Evolutionary conservation across 257 asterid species (phyloP), one percentile per base, ranked within the genome.

Genomic region (Echites panduratus): DNA sequence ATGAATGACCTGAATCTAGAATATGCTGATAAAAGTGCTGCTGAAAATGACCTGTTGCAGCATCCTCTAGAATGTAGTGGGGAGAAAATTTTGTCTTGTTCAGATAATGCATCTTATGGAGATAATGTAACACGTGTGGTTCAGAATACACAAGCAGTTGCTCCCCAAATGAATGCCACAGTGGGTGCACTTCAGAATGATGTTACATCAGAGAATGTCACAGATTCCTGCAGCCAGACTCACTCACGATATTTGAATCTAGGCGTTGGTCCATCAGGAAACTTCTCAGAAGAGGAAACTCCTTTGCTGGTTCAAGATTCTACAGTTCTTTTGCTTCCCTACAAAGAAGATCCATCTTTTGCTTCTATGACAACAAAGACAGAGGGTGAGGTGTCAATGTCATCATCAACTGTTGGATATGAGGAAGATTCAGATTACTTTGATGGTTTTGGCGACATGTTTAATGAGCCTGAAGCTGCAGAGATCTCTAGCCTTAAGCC

Each of bases 401-500:
- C 85, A 7, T 70, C 82, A 65, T 79, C 82, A 43, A 70, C 82
- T 76, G 61, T 72, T 74, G 84, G 78, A 27, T 57, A 78, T 29
- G 88, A 87, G 64, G 84, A 82, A 71, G 90, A 84, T 70, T 68
- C 83, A 20, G 63, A 78, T 66, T 87, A 82, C 58, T 88, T 91
- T 78, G 89, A 80, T 76, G 96, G 95, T 52, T 81, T 94, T 71
- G 96, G 92, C 13, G 89, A 85, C 85, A 74, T 94, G 76, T 94
- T 94, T 71, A 76, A 87, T 78, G 98, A 94, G 75, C 97, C 97
- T 59, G 96, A 89, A 80, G 85, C 69, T 59, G 77, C 75, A 69
- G 67, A 69, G 38, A 82, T 75, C 48, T 74, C 68, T 59, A 70
- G 72, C 73, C 63, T 70, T 53, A 76, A 79, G 69, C 72, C 92